These are phyloP conservation scores for Lachnellula subtilissima DNA, from an alignment of 2,329 filamentous ascomycete genomes.

Conservation along the genomic window DNA sequence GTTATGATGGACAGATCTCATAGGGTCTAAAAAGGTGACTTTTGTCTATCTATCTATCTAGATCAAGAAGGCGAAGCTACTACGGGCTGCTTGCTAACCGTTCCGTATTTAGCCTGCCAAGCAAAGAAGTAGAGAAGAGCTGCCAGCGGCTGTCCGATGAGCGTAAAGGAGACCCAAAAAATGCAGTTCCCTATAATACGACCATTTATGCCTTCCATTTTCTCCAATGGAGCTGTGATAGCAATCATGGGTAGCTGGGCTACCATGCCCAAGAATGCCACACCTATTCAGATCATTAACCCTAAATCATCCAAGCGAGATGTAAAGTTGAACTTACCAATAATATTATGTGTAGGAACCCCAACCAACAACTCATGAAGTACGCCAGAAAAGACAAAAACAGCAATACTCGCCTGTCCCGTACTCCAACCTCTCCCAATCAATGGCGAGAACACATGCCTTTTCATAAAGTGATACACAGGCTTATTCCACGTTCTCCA, in stretches of 20 bases:
- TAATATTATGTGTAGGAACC: slow-evolving; percentile 88
- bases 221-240: slow-evolving; percentile 73
- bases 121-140: slow-evolving; percentile 95
- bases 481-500: slow-evolving; percentile 98
- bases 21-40: too few relatives aligned
- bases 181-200: slow-evolving; percentile 85
- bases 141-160: slow-evolving; percentile 90
- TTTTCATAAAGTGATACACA: slow-evolving; percentile 92
- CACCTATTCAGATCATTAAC: slow-evolving; percentile 49
- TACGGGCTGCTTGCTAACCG: slow-evolving; percentile 48
- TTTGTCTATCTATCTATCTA: neutral
- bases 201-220: slow-evolving; percentile 68
- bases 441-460: slow-evolving; percentile 87
- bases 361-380: slow-evolving; percentile 91
- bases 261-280: slow-evolving; percentile 93
- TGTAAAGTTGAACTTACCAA: slow-evolving; percentile 51
- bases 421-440: slow-evolving; percentile 77
- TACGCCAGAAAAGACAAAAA: slow-evolving; percentile 84
- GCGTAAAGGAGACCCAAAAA: slow-evolving; percentile 95
- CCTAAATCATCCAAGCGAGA: neutral
- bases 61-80: slow-evolving; percentile 4
- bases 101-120: slow-evolving; percentile 97
- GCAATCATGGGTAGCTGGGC: slow-evolving; percentile 84
- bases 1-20: neutral
- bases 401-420: slow-evolving; percentile 65